Evolutionary conservation across 371 early-diverging fungal species (phyloP).

Genomic region (Capniomyces stellatus): DNA sequence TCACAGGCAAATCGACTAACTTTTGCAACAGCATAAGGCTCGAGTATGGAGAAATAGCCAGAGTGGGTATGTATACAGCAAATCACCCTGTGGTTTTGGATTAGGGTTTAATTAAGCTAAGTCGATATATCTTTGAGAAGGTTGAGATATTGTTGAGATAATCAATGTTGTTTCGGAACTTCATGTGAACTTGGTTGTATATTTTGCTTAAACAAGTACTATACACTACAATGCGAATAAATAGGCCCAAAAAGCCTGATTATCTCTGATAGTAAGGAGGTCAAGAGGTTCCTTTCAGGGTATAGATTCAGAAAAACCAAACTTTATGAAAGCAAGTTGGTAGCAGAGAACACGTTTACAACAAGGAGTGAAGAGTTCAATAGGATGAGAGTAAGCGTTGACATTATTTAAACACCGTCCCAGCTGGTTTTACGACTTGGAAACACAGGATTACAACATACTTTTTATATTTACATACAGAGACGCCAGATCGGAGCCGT

Average conservation of each 20-base stretch:
- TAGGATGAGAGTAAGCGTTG: constrained; percentile 4
- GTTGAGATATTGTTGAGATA: no score
- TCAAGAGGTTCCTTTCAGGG: constrained; percentile 13
- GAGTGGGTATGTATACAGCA: constrained; percentile 12
- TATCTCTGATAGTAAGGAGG: constrained; percentile 7
- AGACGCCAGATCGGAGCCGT: constrained; percentile 3
- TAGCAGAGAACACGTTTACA: constrained; percentile 9
- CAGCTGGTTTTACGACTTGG: no score
- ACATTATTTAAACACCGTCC: no score
- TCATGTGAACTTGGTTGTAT: no score
- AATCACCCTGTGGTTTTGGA: no score
- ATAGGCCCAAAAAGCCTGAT: constrained; percentile 12
- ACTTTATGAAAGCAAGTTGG: constrained; percentile 8
- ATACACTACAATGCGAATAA: no score
- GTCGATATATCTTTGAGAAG: no score
- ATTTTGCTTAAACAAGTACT: no score
- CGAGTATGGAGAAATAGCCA: constrained; percentile 19
- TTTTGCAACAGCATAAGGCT: constrained; percentile 9
- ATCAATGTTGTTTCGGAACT: no score
- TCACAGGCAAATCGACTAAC: constrained; percentile 8
- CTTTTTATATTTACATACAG: not conserved
- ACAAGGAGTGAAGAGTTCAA: constrained; percentile 14
- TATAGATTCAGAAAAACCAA: constrained; percentile 15
- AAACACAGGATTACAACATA: no score
- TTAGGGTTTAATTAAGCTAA: no score